A percentile compares a stretch with the other conserved stretches of the same genome.
Conservation (phyloP, 2,329 filamentous ascomycete species). For the Paradendryphiella salina region DNA sequence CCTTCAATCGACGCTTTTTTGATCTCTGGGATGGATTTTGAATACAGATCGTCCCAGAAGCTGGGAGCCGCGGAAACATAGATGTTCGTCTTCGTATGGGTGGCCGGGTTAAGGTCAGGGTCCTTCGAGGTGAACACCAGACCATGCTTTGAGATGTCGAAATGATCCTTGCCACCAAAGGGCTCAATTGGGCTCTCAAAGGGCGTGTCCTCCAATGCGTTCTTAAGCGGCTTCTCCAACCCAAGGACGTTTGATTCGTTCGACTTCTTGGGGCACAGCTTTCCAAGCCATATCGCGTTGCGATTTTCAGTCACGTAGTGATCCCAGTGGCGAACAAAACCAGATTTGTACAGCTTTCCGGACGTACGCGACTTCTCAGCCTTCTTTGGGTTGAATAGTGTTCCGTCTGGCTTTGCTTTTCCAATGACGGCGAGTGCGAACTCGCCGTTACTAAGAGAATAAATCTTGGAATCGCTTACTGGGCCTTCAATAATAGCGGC, state of each 20-base stretch:
- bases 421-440: slow-evolving; percentile 58
- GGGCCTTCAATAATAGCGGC: slow-evolving; percentile 53
- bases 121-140: slow-evolving; percentile 77
- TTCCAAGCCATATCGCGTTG: slow-evolving; percentile 73
- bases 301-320: slow-evolving; percentile 69
- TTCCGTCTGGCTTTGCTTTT: slow-evolving; percentile 68
- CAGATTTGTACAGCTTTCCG: slow-evolving; percentile 71
- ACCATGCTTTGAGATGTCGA: slow-evolving; percentile 69
- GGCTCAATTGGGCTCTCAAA: slow-evolving; percentile 72
- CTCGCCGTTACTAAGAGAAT: slow-evolving; percentile 40
- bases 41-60: slow-evolving; percentile 51
- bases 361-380: slow-evolving; percentile 64
- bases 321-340: slow-evolving; percentile 86
- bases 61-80: slow-evolving; percentile 67
- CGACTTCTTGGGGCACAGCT: slow-evolving; percentile 48
- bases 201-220: slow-evolving; percentile 63
- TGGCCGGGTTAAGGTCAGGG: slow-evolving; percentile 68
- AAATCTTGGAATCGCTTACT: slow-evolving; percentile 54
- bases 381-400: slow-evolving; percentile 67
- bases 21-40: slow-evolving; percentile 38
- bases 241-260: slow-evolving; percentile 1
- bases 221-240: slow-evolving; percentile 54
- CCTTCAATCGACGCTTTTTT: slow-evolving; percentile 60
- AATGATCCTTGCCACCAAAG: slow-evolving; percentile 80
- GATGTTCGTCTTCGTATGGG: slow-evolving; percentile 79